These are phyloP conservation scores for Linderina pennispora DNA, from an alignment of 192 early-diverging fungal genomes.

Conservation along the genomic window DNA sequence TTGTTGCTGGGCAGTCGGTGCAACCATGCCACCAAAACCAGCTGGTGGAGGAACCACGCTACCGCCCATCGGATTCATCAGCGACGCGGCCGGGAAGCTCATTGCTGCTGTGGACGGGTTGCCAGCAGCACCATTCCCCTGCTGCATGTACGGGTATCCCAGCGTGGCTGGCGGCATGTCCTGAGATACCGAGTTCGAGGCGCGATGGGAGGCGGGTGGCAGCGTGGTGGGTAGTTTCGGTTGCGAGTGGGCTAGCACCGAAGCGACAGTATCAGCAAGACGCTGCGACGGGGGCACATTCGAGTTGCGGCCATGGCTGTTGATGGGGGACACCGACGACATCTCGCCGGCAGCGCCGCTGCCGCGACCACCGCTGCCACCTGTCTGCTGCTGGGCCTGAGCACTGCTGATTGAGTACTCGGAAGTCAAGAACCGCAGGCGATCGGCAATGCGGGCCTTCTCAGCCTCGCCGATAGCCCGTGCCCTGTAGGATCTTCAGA, in stretches of 20 bases:
- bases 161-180: neutral
- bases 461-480: slow-evolving; percentile 72
- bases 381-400: too few species aligned
- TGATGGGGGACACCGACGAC: neutral
- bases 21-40: slow-evolving; percentile 41
- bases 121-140: neutral
- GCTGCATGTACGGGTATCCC: neutral
- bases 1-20: slow-evolving; percentile 5
- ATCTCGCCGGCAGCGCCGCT: too few species aligned
- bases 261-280: slow-evolving; percentile 15
- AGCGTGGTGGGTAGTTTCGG: slow-evolving; percentile 10
- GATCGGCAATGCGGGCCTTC: slow-evolving; percentile 67
- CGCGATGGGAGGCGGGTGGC: slow-evolving; percentile 1
- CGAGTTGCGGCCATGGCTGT: neutral
- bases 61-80: neutral
- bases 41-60: slow-evolving; percentile 2
- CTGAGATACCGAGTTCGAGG: neutral
- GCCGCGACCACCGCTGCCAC: too few species aligned
- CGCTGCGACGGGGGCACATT: slow-evolving; percentile 13
- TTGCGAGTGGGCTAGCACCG: slow-evolving; percentile 21
- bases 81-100: slow-evolving; percentile 23
- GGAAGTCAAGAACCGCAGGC: slow-evolving; percentile 15
- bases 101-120: too few species aligned
- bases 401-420: neutral
- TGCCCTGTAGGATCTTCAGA: slow-evolving; percentile 82